Percentiles rank a stretch among this genome's conserved stretches.
phyloP scores from a whole-genome alignment of 2,329 filamentous ascomycete species.

The Xylariaceae sp. region DNA sequence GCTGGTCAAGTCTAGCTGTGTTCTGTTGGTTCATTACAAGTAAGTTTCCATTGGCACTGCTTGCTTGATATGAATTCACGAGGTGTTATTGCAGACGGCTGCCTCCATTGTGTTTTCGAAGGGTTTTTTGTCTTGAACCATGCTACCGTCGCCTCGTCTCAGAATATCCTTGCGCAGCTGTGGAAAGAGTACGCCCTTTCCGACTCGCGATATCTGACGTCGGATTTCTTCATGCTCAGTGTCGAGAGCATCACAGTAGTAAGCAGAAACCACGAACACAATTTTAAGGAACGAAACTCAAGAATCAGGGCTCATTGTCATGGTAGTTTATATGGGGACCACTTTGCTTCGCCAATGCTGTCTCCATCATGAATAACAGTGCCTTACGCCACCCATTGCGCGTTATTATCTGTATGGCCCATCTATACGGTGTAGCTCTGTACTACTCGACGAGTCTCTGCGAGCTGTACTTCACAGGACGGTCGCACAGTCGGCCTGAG shows the following conservation, averaged over 20 bases:
- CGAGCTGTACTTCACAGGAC: conserved; percentile 40
- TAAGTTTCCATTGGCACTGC: conserved; percentile 27
- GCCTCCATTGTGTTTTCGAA: conserved; percentile 80
- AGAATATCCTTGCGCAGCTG: conserved; percentile 74
- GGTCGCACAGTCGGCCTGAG: conserved; percentile 55
- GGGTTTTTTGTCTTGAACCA: conserved; percentile 76
- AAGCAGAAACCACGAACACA: too few relatives aligned
- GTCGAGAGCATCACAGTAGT: conserved; percentile 81
- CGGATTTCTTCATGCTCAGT: conserved; percentile 79
- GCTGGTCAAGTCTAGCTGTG: conserved; percentile 36
- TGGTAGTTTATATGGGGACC: conserved; percentile 54
- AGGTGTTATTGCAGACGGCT: conserved; percentile 44
- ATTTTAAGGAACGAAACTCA: too few relatives aligned
- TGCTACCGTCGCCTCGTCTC: conserved; percentile 57
- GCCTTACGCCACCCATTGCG: conserved; percentile 48
- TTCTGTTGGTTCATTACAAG: conserved; percentile 54
- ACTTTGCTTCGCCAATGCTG: conserved; percentile 46
- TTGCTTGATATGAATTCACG: too few relatives aligned
- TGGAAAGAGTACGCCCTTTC: conserved; percentile 92
- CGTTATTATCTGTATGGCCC: conserved; percentile 45
- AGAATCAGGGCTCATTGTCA: background rate
- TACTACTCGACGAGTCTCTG: conserved; percentile 57
- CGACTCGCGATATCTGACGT: conserved; percentile 81
- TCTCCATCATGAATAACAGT: conserved; percentile 39
- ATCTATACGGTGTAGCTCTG: conserved; percentile 58